Percentiles rank a stretch among this genome's conserved stretches.
These are phyloP conservation scores for Exophiala bonariae DNA, from an alignment of 2,329 filamentous ascomycete genomes.

Conservation along the genomic window DNA sequence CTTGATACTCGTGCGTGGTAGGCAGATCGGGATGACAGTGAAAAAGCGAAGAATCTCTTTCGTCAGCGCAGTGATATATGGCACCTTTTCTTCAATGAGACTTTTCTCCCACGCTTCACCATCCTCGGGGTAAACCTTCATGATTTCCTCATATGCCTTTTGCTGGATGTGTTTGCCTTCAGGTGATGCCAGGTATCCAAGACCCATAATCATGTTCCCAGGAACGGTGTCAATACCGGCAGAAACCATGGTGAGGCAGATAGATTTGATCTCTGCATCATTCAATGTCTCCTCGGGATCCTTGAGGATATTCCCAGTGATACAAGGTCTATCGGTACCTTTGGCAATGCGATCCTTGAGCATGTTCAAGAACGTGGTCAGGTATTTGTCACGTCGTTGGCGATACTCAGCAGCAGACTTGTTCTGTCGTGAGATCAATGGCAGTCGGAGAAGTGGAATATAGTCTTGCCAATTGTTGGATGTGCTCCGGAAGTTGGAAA, in stretches of 20 bases:
- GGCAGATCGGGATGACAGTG: constrained; percentile 76
- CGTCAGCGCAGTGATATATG: constrained; percentile 74
- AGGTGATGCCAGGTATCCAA: constrained; percentile 70
- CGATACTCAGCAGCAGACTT: constrained; percentile 65
- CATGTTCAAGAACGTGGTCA: constrained; percentile 59
- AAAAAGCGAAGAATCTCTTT: constrained; percentile 79
- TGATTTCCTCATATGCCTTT: constrained; percentile 69
- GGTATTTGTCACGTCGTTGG: constrained; percentile 65
- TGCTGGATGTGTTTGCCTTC: constrained; percentile 70
- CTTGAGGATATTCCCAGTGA: constrained; percentile 70
- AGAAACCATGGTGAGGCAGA: constrained; percentile 79
- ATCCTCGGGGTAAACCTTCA: constrained; percentile 65
- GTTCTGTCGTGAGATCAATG: constrained; percentile 59
- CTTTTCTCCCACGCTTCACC: constrained; percentile 76
- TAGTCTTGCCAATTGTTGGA: constrained; percentile 87
- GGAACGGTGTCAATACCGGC: constrained; percentile 81
- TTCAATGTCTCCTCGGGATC: constrained; percentile 69
- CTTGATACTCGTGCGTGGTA: constrained; percentile 71
- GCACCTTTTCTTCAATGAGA: constrained; percentile 70
- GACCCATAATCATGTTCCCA: constrained; percentile 75
- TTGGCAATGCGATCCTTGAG: constrained; percentile 62
- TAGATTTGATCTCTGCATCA: constrained; percentile 73
- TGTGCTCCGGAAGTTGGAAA: constrained; percentile 74
- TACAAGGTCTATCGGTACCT: constrained; percentile 67
- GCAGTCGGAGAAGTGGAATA: constrained; percentile 69